Evolutionary conservation across 371 early-diverging fungal species (phyloP), one percentile per base, ranked within the genome.

Genomic region (Syncephalis plumigaleata): DNA sequence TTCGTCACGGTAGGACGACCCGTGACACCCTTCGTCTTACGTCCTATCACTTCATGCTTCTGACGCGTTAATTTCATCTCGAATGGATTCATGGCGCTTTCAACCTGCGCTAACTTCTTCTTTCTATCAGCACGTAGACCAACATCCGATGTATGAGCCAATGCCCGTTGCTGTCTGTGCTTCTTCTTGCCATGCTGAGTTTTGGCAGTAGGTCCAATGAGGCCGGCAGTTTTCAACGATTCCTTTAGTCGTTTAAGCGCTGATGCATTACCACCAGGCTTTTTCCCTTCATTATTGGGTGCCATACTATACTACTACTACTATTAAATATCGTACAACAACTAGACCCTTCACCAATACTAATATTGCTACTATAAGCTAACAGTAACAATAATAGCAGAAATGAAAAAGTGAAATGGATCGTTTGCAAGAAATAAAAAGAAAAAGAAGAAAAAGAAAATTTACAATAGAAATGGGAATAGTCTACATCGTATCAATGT

Each of bases 1-100:
- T 85, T 77, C 15, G 81, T 74, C 47, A 77, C 49, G 0, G 81
- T 74, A 1, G 95, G 94, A 44, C 78, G 79, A 1, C 95, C 97
- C 16, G 58, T 56, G 3, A 64, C 64, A 47, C 91, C 91, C 52
- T 86, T 89, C 46, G 83, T 70, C 55, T 81, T 86, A 21, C 87
- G 68, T n/a, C 84, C 85, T n/a, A 92, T 55, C 7, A 92, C 79
- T 37, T 84, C 78, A 55, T 87, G 79, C 65, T 95, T 91, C 42
- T 64, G 64, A 17, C 66, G 68, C 47, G 74, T 77, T 25, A 73
- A 57, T 59, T 91, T 84, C 51, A 80, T 59, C 53, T 95, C 97
- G 52, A 91, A 96, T 1, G 92, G 94, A 61, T 92, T 96, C 53
- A 67, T 67, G 37, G 58, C 68, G 9, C 65, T 72, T 45, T 69